Percentiles rank a stretch among this genome's conserved stretches.
Conservation (phyloP, 225 moss, liverwort and hornwort species). For the Marchantia paleacea region DNA sequence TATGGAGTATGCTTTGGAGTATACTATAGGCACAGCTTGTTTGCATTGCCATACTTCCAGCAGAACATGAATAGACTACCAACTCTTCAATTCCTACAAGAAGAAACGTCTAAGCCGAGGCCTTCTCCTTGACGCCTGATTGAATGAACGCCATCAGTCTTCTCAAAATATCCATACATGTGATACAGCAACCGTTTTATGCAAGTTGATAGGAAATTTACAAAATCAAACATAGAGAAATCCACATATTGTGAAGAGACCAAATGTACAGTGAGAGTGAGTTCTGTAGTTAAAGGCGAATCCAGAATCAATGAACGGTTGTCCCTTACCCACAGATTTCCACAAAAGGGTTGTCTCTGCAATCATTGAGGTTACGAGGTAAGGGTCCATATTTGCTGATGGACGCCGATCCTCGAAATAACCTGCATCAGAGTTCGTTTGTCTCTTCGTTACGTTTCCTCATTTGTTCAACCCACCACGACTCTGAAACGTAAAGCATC, state of each 20-base stretch:
- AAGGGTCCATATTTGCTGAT: conserved; percentile 88
- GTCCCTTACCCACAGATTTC: conserved; percentile 16
- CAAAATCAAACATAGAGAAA: not conserved
- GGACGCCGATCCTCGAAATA: conserved; percentile 94
- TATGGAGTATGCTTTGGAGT: too few species aligned
- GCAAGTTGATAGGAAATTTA: too few species aligned
- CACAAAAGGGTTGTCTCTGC: conserved; percentile 70
- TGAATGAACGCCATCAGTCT: not conserved
- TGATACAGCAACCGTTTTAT: not conserved
- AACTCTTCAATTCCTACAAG: not conserved
- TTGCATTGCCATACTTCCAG: not conserved
- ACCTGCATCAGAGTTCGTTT: conserved; percentile 24
- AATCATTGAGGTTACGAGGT: conserved; percentile 69
- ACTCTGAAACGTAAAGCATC: not conserved
- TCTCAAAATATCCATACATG: not conserved
- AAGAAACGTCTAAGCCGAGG: not conserved
- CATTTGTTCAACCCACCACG: not conserved
- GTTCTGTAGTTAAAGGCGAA: not conserved
- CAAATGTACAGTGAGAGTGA: too few species aligned
- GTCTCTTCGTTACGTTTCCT: not conserved
- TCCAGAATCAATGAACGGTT: not conserved
- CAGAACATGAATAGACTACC: not conserved
- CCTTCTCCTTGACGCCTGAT: not conserved
- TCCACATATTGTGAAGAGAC: too few species aligned
- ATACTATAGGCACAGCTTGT: too few species aligned